Percentiles rank a stretch among this genome's conserved stretches.
These are phyloP conservation scores for Phyllachora maydis DNA, from an alignment of 2,329 filamentous ascomycete genomes.

Conservation along the genomic window DNA sequence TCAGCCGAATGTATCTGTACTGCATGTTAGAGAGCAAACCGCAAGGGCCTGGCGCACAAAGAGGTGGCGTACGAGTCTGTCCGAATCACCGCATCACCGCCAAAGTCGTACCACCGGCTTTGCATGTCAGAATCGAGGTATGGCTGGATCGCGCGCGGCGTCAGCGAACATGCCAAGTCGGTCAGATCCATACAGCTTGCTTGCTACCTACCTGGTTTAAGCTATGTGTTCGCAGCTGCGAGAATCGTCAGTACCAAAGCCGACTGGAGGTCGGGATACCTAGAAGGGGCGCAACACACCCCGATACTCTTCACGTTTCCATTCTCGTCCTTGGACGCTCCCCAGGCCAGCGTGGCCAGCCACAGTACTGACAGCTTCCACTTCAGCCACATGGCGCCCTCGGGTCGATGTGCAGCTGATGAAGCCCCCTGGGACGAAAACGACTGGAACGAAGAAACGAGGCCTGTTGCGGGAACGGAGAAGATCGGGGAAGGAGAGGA, in stretches of 20 bases:
- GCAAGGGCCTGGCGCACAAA: not conserved
- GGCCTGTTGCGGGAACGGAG: too few relatives aligned
- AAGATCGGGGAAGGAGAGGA: too few relatives aligned
- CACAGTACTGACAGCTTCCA: constrained; percentile 23
- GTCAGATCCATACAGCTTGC: not conserved
- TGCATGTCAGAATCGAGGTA: constrained; percentile 97
- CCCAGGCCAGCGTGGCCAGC: constrained; percentile 27
- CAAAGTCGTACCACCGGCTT: constrained; percentile 98
- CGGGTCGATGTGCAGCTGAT: too few relatives aligned
- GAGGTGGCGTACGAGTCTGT: constrained; percentile 37
- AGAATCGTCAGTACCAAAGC: constrained; percentile 4
- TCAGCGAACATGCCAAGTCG: not conserved
- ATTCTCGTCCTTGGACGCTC: constrained; percentile 22
- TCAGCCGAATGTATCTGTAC: constrained; percentile 71
- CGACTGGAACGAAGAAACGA: too few relatives aligned
- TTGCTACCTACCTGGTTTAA: constrained; percentile 44
- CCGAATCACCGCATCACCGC: constrained; percentile 75
- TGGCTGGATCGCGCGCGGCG: constrained; percentile 31
- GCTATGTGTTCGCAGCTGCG: constrained; percentile 69
- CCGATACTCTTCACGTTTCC: constrained; percentile 26
- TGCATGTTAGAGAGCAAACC: constrained; percentile 8
- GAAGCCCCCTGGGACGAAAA: too few relatives aligned
- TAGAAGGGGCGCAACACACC: constrained; percentile 14
- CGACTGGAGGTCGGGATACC: not conserved
- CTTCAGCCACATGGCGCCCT: constrained; percentile 19